Base-by-base conservation (phyloP, 371 early-diverging fungal species). In the Lichtheimia ornata region DNA sequence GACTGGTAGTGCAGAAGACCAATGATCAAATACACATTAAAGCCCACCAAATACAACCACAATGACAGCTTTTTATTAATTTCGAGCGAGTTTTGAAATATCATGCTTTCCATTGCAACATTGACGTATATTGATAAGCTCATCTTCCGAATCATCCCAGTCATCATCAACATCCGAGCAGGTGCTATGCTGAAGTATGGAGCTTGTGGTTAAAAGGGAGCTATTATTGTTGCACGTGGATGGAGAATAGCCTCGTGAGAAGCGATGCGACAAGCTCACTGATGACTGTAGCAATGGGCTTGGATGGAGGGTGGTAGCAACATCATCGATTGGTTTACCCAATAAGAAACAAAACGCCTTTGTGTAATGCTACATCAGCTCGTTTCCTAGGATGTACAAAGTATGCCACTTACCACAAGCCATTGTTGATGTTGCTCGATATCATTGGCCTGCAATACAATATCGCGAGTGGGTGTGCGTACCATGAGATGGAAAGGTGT, bases 351-450 rank as follows among this genome's bases (percentile, higher is more conserved):
- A 45, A 15, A 45, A 24, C 13, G 57, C 57, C 52, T 52, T 15
- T 14, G 22, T 18, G 5, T 20, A n/a, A 0, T n/a, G 13, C 15
- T 45, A n/a, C 5, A 20, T 20, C 5, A 47, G 47, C 47, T n/a
- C 2, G 7, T 0, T 15, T 35, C 35, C 0, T 11, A 9, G 4
- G 9, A 35, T 45, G 18, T 13, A 45, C 18, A 6, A 6, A n/a
- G 14, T 47, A 11, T 47, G 24, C 27, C 41, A 27, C 53, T 58
- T 67, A 76, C 79, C 67, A 70, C 62, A 5, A 67, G 54, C 92
- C 92, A 92, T 45, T 84, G 65, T 15, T 91, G 88, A 63, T 92
- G 92, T 59, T 85, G 78, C 24, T 87, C 85, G 40, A 85, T 78
- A 5, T 70, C 79, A 1, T 81, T 71, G 1, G 92, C 92, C 41